Conservation (phyloP, 345 rosid genomes). For the Stellera chamaejasme region DNA sequence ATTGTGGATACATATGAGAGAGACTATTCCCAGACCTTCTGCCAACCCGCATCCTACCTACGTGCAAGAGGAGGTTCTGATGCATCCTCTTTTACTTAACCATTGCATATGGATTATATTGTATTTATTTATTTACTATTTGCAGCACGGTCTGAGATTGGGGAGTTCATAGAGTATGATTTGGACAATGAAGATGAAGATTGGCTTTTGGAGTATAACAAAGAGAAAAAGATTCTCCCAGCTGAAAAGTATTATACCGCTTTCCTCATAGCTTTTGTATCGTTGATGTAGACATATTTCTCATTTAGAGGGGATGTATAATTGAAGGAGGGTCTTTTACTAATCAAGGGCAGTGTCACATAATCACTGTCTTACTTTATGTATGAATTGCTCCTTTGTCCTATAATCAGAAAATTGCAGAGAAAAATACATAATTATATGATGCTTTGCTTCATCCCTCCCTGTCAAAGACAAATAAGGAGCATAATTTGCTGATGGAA, state of each 20-base stretch:
- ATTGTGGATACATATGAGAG: conserved; percentile 87
- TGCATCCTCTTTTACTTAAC: not conserved
- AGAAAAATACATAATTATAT: no score
- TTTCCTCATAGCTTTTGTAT: not conserved
- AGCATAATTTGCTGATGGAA: no score
- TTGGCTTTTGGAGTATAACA: conserved; percentile 70
- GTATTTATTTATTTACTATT: conserved; percentile 6
- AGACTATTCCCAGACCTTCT: conserved; percentile 73
- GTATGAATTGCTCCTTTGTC: no score
- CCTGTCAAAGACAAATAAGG: no score
- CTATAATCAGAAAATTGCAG: no score
- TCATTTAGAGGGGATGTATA: no score
- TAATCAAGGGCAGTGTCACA: no score
- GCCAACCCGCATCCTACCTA: conserved; percentile 74
- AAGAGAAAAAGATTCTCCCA: conserved; percentile 47
- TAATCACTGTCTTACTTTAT: no score
- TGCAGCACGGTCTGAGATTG: conserved; percentile 95
- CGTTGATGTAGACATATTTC: no score
- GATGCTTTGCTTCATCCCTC: no score
- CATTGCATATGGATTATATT: conserved; percentile 2
- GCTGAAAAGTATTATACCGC: conserved; percentile 50
- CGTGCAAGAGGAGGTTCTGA: conserved; percentile 94
- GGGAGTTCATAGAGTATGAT: conserved; percentile 96
- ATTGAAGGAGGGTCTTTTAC: no score
- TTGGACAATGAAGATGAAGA: conserved; percentile 97